A percentile compares a stretch with the other conserved stretches of the same genome.
These are phyloP conservation scores for Ophiostoma perfectum DNA, from an alignment of 2,329 filamentous ascomycete genomes.

Conservation along the genomic window DNA sequence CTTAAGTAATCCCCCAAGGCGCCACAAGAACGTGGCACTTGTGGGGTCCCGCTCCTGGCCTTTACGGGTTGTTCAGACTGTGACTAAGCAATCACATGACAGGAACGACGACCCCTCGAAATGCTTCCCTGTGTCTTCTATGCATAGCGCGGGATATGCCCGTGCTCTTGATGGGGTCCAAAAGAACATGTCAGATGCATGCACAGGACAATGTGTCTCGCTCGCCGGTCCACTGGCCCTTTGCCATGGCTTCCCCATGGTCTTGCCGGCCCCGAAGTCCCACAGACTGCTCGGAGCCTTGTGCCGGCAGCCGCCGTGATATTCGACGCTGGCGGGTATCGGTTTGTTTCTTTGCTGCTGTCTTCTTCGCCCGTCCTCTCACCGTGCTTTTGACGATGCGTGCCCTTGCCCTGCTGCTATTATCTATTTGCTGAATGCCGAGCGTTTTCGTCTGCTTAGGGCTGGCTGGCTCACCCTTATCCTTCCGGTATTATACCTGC, in stretches of 20 bases:
- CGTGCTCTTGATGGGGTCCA: neutral
- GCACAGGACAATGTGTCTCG: neutral
- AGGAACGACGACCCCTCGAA: neutral
- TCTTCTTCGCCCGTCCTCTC: neutral
- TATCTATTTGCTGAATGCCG: neutral
- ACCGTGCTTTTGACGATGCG: neutral
- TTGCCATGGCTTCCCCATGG: neutral
- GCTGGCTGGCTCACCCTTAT: neutral
- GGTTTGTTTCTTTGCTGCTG: neutral
- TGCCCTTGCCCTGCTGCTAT: neutral
- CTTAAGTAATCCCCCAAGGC: neutral
- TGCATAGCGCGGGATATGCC: neutral
- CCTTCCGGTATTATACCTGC: neutral
- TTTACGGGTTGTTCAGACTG: neutral
- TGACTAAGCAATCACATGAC: conserved; percentile 6
- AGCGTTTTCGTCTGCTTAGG: neutral
- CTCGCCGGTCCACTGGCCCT: neutral
- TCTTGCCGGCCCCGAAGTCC: neutral
- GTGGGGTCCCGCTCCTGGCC: neutral
- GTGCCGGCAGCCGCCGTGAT: neutral
- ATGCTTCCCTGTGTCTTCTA: conserved; percentile 8
- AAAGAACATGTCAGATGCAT: neutral
- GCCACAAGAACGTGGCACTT: conserved; percentile 2
- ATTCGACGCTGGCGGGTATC: neutral
- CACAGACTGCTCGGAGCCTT: neutral